These are phyloP conservation scores for Backusella tarrabulga DNA, from an alignment of 192 early-diverging fungal genomes.

Conservation along the genomic window DNA sequence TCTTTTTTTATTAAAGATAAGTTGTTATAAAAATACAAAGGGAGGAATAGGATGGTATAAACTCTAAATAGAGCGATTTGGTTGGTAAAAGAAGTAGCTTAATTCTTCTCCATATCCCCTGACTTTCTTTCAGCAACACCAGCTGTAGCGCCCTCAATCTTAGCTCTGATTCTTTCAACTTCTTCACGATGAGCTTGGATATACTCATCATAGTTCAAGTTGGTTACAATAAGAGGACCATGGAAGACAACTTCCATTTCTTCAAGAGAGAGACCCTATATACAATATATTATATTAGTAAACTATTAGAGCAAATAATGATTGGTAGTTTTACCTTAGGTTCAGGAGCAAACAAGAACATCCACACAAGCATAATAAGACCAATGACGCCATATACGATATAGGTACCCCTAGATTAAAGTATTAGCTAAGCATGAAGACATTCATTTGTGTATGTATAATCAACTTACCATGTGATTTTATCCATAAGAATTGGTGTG, in stretches of 20 bases:
- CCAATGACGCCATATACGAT: constrained; percentile 18
- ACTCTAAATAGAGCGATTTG: background rate
- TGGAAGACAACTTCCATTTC: constrained; percentile 28
- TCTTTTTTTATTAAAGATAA: background rate
- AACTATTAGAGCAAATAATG: background rate
- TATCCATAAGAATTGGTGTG: constrained; percentile 22
- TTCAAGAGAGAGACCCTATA: constrained; percentile 25
- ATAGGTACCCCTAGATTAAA: constrained; percentile 5
- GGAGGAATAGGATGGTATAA: background rate
- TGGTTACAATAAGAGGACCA: constrained; percentile 22
- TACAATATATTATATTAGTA: background rate
- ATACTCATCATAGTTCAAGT: constrained; percentile 16
- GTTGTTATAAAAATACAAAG: constrained; percentile 3
- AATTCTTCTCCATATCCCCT: background rate
- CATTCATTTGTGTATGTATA: background rate
- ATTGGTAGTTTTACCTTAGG: background rate
- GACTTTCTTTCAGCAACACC: background rate
- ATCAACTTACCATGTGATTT: constrained; percentile 8
- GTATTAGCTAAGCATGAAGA: background rate
- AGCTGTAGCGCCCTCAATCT: constrained; percentile 3
- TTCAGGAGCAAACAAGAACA: constrained; percentile 8
- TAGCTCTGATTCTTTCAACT: constrained; percentile 15
- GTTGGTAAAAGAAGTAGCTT: background rate
- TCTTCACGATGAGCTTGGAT: constrained; percentile 20
- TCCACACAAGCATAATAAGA: constrained; percentile 10